phyloP scores from a whole-genome alignment of 805 yeast species.

The Cyberlindnera samutprakarnensis region DNA sequence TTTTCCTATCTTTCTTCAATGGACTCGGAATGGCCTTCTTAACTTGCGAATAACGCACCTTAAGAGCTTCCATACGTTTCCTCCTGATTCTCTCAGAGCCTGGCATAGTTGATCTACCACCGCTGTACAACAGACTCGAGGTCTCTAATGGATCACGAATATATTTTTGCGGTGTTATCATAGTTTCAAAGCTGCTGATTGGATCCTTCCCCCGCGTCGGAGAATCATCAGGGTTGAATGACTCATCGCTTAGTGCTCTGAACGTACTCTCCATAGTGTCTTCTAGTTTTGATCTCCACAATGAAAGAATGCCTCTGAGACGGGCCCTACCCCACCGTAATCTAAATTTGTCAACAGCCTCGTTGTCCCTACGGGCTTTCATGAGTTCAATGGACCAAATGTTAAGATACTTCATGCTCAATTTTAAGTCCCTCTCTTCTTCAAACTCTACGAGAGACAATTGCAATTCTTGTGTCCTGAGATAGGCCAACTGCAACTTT shows the following conservation, averaged over 20 bases:
- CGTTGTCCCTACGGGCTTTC: conserved; percentile 28
- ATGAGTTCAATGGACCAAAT: conserved; percentile 27
- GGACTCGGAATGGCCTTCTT: conserved; percentile 33
- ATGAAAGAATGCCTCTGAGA: conserved; percentile 26
- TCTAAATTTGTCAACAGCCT: conserved; percentile 24
- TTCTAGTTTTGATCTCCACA: conserved; percentile 26
- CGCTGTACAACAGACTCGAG: neutral
- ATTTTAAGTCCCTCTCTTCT: conserved; percentile 18
- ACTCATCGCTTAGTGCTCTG: conserved; percentile 3
- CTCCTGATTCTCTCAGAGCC: conserved; percentile 30
- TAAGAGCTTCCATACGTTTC: conserved; percentile 29
- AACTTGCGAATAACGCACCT: conserved; percentile 26
- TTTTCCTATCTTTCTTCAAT: conserved; percentile 6
- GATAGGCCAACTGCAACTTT: conserved; percentile 15
- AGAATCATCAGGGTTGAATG: conserved; percentile 2
- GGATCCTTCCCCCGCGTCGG: no score
- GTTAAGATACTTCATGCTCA: conserved; percentile 22
- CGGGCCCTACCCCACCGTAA: conserved; percentile 34
- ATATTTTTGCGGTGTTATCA: conserved; percentile 19
- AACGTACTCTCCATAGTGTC: conserved; percentile 2
- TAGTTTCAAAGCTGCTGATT: no score
- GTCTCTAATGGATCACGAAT: conserved; percentile 4
- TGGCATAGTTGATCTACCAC: conserved; percentile 28
- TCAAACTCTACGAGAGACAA: conserved; percentile 11
- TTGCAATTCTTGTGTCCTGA: conserved; percentile 13